These are phyloP conservation scores for Paraleonurus japonicus DNA, from an alignment of 257 asterid genomes.

Conservation along the genomic window DNA sequence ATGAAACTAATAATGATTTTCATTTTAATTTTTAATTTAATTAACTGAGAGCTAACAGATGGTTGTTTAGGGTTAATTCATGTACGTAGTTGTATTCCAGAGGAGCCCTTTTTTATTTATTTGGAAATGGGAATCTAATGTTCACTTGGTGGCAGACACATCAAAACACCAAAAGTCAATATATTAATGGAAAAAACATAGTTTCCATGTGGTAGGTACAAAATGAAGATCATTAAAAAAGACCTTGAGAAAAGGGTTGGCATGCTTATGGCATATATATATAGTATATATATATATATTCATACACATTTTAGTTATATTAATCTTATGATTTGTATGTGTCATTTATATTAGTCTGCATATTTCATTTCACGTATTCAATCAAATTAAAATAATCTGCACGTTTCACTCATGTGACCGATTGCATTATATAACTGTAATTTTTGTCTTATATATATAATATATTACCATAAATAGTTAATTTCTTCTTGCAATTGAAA, in stretches of 20 bases:
- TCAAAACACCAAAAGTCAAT: slow-evolving; percentile 33
- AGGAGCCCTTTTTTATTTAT: slow-evolving; percentile 19
- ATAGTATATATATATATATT: background rate
- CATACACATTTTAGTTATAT: no score
- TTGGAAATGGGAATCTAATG: slow-evolving; percentile 61
- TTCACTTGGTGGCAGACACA: slow-evolving; percentile 85
- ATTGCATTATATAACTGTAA: no score
- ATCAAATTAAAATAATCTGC: no score
- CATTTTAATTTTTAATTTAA: no score
- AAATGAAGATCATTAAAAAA: slow-evolving; percentile 28
- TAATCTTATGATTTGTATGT: no score
- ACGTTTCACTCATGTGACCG: no score
- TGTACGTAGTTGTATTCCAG: slow-evolving; percentile 22
- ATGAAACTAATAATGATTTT: background rate
- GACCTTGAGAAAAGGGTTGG: slow-evolving; percentile 21
- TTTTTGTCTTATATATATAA: no score
- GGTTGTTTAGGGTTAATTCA: slow-evolving; percentile 28
- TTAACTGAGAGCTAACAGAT: background rate
- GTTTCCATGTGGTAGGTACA: slow-evolving; percentile 59
- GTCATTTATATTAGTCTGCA: no score
- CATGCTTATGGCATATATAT: slow-evolving; percentile 10
- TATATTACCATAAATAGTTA: no score
- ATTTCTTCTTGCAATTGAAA: no score
- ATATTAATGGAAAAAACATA: slow-evolving; percentile 29
- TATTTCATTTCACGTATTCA: no score